Base-by-base conservation (phyloP, 2,329 filamentous ascomycete genomes). In the Pseudogymnoascus sp. region DNA sequence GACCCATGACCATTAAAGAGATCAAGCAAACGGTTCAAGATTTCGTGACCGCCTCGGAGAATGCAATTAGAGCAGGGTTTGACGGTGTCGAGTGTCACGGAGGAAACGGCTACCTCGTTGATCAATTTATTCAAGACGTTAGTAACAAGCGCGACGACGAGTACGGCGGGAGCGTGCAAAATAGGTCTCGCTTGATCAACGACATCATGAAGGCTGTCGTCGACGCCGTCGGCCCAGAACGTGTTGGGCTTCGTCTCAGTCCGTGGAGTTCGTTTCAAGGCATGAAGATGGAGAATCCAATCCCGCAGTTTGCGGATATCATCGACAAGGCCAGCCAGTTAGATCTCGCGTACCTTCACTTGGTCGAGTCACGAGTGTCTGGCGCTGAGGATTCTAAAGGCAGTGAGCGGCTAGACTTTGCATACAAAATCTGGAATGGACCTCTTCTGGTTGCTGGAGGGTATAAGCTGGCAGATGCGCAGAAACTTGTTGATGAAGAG, bases 221-320 rank as follows among this genome's bases (percentile, higher is more conserved):
- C 0, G 72, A 76, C 0, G 79, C 81, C 0, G 72, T 83, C n/a
- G 85, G 84, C 0, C 70, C 80, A 0, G 78, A 85, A 1, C 76
- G 77, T 11, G 77, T 80, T 2, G 84, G 79, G 0, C 80, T 88
- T 35, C 81, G 86, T 1, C 74, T 90, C 3, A 83, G 78, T 2
- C 87, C 87, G 0, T 89, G 81, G 75, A 59, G 26, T 12, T 33
- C 26, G 22, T 88, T 84, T 74, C 83, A 88, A 65, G 81, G 80
- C 38, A 85, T 89, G 84, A n/a, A 31, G 12, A 59, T 59, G 53
- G 72, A 75, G 10, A 78, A 80, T 67, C 40, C 59, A 43, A 28
- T 35, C n/a, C 28, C 38, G 6, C 35, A 60, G 59, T 61, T 64
- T 60, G 76, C 76, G 26, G 74, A 77, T 62, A 78, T 78, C 1